Evolutionary conservation across 1,284 basidiomycete genomes (phyloP).

Genomic region (Pseudozyma sp.): DNA sequence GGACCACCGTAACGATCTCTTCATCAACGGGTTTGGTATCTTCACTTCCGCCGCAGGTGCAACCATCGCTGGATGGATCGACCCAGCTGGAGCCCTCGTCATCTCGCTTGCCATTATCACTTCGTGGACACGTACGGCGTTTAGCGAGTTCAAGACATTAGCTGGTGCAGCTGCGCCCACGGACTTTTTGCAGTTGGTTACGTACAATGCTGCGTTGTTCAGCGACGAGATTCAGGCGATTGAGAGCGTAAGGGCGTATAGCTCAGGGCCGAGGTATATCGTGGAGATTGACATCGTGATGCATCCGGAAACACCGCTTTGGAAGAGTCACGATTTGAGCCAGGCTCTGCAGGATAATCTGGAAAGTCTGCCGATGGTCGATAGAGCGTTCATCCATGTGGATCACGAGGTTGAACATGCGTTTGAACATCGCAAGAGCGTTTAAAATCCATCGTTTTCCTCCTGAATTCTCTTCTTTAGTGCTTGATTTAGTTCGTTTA

Average conservation of each 20-base stretch:
- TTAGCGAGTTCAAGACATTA: constrained; percentile 81
- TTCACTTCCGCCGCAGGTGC: constrained; percentile 91
- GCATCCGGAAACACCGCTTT: constrained; percentile 85
- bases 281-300: constrained; percentile 97
- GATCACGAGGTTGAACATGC: constrained; percentile 61
- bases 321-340: constrained; percentile 90
- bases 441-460: constrained; percentile 11
- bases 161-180: constrained; percentile 91
- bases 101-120: constrained; percentile 82
- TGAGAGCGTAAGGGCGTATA: constrained; percentile 75
- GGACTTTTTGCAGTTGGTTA: constrained; percentile 88
- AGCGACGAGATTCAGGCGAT: constrained; percentile 84
- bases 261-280: constrained; percentile 79
- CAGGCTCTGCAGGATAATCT: constrained; percentile 94
- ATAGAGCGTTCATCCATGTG: constrained; percentile 71
- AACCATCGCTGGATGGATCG: constrained; percentile 85
- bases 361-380: constrained; percentile 86
- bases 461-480: background rate
- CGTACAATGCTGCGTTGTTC: constrained; percentile 80
- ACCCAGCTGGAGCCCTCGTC: constrained; percentile 81
- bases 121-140: constrained; percentile 75
- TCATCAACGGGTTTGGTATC: constrained; percentile 75
- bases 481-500: background rate
- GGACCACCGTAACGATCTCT: constrained; percentile 83
- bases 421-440: constrained; percentile 55